Evolutionary conservation across 1,139 yeast species (phyloP).

Genomic region (Geotrichum reessii): DNA sequence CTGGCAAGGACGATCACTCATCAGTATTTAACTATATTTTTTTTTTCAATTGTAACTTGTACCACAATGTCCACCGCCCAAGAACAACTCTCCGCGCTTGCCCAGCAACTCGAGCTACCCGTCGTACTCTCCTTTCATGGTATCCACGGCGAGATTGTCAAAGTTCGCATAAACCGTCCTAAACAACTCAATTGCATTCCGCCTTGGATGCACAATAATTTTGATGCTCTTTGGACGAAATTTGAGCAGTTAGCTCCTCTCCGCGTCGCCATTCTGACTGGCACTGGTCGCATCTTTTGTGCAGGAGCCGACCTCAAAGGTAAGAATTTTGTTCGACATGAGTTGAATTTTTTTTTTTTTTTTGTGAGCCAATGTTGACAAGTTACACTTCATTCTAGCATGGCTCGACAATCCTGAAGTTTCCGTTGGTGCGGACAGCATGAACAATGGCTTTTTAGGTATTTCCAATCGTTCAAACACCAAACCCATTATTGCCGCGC

Average conservation of each 20-base stretch:
- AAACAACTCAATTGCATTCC: conserved; percentile 27
- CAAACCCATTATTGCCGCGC: conserved; percentile 34
- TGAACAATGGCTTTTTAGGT: conserved; percentile 30
- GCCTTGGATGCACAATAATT: conserved; percentile 20
- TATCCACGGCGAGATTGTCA: conserved; percentile 20
- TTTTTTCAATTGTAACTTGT: too few species aligned
- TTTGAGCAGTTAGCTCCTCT: conserved; percentile 29
- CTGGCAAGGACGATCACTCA: not conserved
- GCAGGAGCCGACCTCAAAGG: conserved; percentile 35
- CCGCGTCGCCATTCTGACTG: conserved; percentile 32
- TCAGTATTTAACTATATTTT: not conserved
- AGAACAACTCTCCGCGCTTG: conserved; percentile 3
- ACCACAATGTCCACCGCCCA: conserved; percentile 7
- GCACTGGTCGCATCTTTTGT: conserved; percentile 31
- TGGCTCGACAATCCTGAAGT: conserved; percentile 11
- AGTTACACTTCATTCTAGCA: not conserved
- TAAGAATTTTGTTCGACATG: too few species aligned
- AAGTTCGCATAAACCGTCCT: conserved; percentile 36
- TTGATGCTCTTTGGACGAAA: conserved; percentile 28
- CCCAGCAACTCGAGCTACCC: conserved; percentile 6
- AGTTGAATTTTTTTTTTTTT: not conserved
- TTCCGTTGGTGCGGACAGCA: not conserved
- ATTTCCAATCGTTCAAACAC: conserved; percentile 29
- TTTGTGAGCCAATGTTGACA: not conserved
- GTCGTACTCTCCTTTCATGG: conserved; percentile 15